These are phyloP conservation scores for Arabidopsis lyrata DNA, from an alignment of 441 rosid genomes.

Conservation along the genomic window DNA sequence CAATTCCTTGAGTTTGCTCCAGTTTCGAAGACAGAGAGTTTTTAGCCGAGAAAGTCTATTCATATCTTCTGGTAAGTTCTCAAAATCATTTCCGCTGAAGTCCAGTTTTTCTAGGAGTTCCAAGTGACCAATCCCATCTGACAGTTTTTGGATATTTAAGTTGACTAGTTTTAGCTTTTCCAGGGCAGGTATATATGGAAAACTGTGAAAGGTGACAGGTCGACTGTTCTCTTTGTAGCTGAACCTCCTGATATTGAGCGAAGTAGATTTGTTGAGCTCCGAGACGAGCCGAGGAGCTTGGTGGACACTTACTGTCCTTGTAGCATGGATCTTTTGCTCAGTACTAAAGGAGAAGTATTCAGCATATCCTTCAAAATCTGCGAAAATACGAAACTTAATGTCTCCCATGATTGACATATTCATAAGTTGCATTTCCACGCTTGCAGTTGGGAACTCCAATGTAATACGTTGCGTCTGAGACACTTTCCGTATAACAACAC, in stretches of 20 bases:
- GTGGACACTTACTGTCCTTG: background rate
- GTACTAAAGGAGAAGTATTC: constrained; percentile 25
- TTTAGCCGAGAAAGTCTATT: constrained; percentile 7
- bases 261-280: background rate
- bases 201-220: background rate
- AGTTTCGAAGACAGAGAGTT: constrained; percentile 31
- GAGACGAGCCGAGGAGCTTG: background rate
- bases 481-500: background rate
- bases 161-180: constrained; percentile 29
- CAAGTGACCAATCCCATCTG: background rate
- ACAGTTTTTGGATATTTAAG: constrained; percentile 18
- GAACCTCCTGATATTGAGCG: constrained; percentile 18
- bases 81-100: constrained; percentile 32
- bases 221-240: background rate
- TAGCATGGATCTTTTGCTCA: background rate
- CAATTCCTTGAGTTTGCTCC: background rate
- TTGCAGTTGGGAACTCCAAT: constrained; percentile 21
- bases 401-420: constrained; percentile 11
- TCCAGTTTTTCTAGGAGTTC: constrained; percentile 13
- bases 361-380: constrained; percentile 12
- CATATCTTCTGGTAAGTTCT: constrained; percentile 20
- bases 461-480: background rate
- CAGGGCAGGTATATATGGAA: constrained; percentile 9
- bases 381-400: background rate
- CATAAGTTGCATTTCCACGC: constrained; percentile 10